Conservation (phyloP, 2,329 filamentous ascomycete genomes). For the Colletotrichum siamense region DNA sequence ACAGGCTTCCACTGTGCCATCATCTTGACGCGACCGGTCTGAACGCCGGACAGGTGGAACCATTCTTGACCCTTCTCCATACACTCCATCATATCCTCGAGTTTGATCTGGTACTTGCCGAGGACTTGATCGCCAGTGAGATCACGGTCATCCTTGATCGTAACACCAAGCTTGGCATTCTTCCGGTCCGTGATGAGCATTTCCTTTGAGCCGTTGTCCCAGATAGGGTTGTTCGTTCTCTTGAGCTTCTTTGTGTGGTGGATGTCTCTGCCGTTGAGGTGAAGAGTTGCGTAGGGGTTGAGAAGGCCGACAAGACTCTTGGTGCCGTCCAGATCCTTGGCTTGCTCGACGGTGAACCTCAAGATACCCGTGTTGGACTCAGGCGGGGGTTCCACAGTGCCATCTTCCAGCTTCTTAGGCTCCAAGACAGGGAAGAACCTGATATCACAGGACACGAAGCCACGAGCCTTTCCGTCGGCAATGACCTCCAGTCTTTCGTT, state of each 20-base stretch:
- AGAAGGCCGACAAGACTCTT: constrained; percentile 92
- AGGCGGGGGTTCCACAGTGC: constrained; percentile 79
- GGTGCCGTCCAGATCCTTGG: constrained; percentile 90
- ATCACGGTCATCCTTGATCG: constrained; percentile 95
- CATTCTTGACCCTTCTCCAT: constrained; percentile 95
- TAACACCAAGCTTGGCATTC: constrained; percentile 85
- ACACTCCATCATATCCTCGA: constrained; percentile 90
- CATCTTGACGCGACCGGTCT: constrained; percentile 88
- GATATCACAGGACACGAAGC: constrained; percentile 80
- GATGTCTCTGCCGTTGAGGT: constrained; percentile 91
- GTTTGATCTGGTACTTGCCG: constrained; percentile 92
- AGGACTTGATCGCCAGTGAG: constrained; percentile 82
- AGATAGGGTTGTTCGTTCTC: constrained; percentile 96
- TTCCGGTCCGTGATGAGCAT: constrained; percentile 94
- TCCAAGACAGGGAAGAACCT: constrained; percentile 95
- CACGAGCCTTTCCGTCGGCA: constrained; percentile 82
- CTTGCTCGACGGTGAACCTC: constrained; percentile 91
- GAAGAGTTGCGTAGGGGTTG: constrained; percentile 86
- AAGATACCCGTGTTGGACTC: constrained; percentile 94
- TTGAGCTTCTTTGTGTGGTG: constrained; percentile 92
- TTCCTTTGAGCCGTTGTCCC: constrained; percentile 91
- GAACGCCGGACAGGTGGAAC: constrained; percentile 85
- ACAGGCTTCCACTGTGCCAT: constrained; percentile 95
- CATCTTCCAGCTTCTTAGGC: constrained; percentile 73
- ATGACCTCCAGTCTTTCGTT: constrained; percentile 86